These are phyloP conservation scores for Camelina neglecta DNA, from an alignment of 345 rosid genomes.

Conservation along the genomic window DNA sequence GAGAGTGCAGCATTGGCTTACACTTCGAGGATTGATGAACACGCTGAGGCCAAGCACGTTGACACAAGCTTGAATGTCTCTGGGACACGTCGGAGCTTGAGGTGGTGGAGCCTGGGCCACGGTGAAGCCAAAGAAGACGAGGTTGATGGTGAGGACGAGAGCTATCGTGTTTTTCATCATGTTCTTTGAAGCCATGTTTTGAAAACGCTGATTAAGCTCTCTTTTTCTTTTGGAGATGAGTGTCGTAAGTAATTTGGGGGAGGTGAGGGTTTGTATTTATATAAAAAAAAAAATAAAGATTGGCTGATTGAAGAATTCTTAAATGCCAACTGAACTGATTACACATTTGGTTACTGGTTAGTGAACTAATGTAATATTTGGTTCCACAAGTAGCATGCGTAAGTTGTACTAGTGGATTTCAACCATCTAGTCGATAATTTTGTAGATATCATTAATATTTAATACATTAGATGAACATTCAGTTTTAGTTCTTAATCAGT, in stretches of 20 bases:
- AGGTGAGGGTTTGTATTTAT: conserved; percentile 15
- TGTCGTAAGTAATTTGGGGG: not conserved
- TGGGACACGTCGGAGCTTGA: not conserved
- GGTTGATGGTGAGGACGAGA: conserved; percentile 34
- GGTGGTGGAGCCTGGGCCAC: not conserved
- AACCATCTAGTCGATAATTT: not conserved
- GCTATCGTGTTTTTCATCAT: not conserved
- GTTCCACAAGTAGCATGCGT: no score
- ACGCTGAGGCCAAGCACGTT: not conserved
- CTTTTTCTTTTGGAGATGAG: not conserved
- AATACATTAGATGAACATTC: not conserved
- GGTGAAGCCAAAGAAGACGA: conserved; percentile 30
- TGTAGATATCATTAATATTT: not conserved
- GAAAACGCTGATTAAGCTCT: not conserved
- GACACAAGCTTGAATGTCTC: not conserved
- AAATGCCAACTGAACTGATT: no score
- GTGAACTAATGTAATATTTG: no score
- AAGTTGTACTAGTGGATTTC: not conserved
- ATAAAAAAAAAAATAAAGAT: not conserved
- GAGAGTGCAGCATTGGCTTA: conserved; percentile 1
- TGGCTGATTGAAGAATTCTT: not conserved
- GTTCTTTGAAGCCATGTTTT: conserved; percentile 3
- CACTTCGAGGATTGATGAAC: not conserved
- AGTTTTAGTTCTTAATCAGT: not conserved
- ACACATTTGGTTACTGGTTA: no score